Evolutionary conservation across 257 asterid genomes (phyloP).

Genomic region (Nicotiana sylvestris): DNA sequence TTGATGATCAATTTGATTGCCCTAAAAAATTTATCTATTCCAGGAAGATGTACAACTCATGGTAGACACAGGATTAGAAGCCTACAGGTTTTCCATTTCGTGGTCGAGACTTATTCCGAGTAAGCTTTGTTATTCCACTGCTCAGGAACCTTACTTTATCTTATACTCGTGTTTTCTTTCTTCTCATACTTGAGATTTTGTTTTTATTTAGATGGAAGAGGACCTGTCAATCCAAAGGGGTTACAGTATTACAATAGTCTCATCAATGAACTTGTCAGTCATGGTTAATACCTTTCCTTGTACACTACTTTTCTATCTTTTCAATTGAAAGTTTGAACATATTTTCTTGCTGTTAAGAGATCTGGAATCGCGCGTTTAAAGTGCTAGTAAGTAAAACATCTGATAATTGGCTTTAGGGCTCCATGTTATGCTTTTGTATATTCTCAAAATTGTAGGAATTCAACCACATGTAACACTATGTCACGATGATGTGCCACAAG

Average conservation of each 20-base stretch:
- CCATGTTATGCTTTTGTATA: background rate
- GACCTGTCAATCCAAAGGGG: slow-evolving; percentile 23
- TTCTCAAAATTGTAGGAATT: slow-evolving; percentile 21
- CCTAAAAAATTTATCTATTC: background rate
- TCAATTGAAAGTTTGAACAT: background rate
- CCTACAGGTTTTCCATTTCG: slow-evolving; percentile 23
- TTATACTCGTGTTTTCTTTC: slow-evolving; percentile 6
- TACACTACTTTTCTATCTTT: background rate
- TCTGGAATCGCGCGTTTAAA: background rate
- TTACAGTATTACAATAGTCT: slow-evolving; percentile 45
- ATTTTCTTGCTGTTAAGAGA: background rate
- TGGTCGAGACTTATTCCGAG: slow-evolving; percentile 32
- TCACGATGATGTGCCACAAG: background rate
- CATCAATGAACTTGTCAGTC: slow-evolving; percentile 27
- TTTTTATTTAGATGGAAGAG: slow-evolving; percentile 19
- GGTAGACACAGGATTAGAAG: slow-evolving; percentile 12
- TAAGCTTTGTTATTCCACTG: slow-evolving; percentile 2
- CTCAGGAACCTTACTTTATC: background rate
- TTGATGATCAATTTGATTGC: background rate
- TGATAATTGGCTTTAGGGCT: background rate
- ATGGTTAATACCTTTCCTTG: background rate
- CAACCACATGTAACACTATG: slow-evolving; percentile 38
- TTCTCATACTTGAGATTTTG: slow-evolving; percentile 14
- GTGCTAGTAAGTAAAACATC: background rate
- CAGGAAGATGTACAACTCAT: slow-evolving; percentile 30